phyloP scores from a whole-genome alignment of 208 protist genomes.

The Tetramitus jugosus region DNA sequence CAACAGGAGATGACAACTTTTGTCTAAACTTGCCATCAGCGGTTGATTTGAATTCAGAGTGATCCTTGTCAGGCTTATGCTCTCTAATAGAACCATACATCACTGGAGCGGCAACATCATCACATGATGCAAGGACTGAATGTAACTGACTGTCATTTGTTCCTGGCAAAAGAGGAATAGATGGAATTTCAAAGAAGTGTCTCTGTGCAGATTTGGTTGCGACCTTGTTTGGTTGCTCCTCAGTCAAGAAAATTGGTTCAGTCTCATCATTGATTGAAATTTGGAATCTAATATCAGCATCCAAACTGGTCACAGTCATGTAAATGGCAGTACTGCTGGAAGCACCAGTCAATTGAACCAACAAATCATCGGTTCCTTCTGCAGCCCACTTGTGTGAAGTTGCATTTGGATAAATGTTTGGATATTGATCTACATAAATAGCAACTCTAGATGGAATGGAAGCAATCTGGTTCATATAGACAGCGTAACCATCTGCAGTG shows the following conservation, averaged over 20 bases:
- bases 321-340: background rate
- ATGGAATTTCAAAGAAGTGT: background rate
- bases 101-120: background rate
- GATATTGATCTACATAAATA: background rate
- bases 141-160: background rate
- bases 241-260: background rate
- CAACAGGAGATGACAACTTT: background rate
- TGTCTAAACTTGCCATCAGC: background rate
- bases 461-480: background rate
- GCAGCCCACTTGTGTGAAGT: background rate
- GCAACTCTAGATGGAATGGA: too few species aligned
- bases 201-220: background rate
- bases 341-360: background rate
- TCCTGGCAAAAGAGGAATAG: too few species aligned
- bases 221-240: background rate
- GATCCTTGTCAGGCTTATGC: background rate
- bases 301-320: background rate
- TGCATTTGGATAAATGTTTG: background rate
- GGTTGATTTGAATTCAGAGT: background rate
- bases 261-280: background rate
- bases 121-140: background rate
- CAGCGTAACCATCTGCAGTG: background rate
- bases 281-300: background rate
- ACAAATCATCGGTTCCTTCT: background rate
- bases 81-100: background rate